Conservation (phyloP, 108 stramenopile species). For the Cylindrotheca closterium region DNA sequence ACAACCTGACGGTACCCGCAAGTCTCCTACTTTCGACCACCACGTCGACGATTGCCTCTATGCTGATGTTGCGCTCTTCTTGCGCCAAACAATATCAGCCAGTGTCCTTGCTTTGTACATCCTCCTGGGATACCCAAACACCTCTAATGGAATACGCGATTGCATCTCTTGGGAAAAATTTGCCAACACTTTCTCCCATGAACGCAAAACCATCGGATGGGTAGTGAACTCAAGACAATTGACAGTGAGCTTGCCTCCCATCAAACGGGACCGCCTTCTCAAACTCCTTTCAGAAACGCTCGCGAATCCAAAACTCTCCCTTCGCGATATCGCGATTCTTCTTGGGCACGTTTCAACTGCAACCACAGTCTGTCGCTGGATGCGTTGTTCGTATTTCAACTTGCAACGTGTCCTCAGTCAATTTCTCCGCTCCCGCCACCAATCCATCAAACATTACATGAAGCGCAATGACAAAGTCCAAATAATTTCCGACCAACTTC, state of each 20-base stretch:
- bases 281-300: background rate
- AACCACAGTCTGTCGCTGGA: background rate
- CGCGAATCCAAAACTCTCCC: background rate
- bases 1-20: background rate
- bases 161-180: constrained; percentile 4
- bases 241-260: background rate
- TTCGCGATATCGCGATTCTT: background rate
- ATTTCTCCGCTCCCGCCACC: background rate
- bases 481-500: background rate
- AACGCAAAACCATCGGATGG: constrained; percentile 2
- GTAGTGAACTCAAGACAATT: background rate
- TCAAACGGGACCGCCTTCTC: constrained; percentile 1
- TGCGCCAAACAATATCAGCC: constrained; percentile 3
- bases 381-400: background rate
- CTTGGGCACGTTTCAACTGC: background rate
- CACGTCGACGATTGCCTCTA: constrained; percentile 16
- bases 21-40: background rate
- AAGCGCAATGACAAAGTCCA: background rate
- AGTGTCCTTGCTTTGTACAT: constrained; percentile 9
- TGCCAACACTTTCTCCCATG: background rate
- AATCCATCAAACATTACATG: background rate
- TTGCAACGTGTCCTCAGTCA: background rate
- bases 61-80: background rate
- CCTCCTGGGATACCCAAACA: background rate
- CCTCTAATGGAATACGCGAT: background rate